Conservation (phyloP, 345 rosid species). For the Lepidium sativum region DNA sequence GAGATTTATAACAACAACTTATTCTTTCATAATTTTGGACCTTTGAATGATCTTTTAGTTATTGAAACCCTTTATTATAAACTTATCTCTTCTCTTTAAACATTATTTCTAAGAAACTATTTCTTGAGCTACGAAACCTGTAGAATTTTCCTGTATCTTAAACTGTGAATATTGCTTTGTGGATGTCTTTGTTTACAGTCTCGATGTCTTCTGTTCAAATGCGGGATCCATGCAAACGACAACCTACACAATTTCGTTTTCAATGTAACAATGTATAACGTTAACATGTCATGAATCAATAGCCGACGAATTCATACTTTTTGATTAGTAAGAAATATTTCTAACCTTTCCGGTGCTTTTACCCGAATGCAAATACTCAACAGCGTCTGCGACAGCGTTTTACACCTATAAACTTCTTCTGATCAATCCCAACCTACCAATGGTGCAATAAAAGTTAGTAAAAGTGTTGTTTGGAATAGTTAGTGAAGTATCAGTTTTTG, state of each 20-base stretch:
- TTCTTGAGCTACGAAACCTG: not conserved
- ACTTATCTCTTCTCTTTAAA: too few species aligned
- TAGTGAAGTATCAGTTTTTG: not conserved
- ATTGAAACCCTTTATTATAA: too few species aligned
- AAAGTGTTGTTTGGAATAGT: not conserved
- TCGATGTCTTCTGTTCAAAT: conserved; percentile 46
- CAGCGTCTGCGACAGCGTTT: conserved; percentile 74
- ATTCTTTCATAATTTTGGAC: too few species aligned
- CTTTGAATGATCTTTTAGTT: too few species aligned
- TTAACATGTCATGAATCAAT: not conserved
- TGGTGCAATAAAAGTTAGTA: not conserved
- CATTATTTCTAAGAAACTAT: not conserved
- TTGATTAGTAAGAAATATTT: not conserved
- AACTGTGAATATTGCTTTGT: not conserved
- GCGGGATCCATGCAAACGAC: conserved; percentile 75
- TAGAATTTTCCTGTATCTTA: not conserved
- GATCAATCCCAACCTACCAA: conserved; percentile 62
- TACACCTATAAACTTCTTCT: conserved; percentile 60
- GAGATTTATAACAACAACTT: too few species aligned
- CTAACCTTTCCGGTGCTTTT: conserved; percentile 92
- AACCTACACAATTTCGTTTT: conserved; percentile 35
- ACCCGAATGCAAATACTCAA: conserved; percentile 91
- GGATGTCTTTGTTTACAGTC: conserved; percentile 34
- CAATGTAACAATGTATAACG: not conserved
- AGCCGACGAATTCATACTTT: not conserved